A percentile compares a stretch with the other conserved stretches of the same genome.
phyloP scores from a whole-genome alignment of 805 yeast genomes.

The Teunomyces gatunensis region DNA sequence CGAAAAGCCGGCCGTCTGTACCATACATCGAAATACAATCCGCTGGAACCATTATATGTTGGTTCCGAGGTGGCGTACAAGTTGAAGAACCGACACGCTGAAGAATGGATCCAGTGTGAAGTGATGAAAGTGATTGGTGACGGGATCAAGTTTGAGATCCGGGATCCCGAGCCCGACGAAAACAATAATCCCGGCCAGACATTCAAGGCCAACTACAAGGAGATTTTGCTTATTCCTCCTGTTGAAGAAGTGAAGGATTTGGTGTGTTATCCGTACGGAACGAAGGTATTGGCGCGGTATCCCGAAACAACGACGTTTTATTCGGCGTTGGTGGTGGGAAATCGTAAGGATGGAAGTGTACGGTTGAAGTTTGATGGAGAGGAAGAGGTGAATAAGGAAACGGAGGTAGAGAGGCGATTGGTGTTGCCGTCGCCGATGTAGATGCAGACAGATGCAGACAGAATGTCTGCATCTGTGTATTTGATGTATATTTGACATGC shows the following conservation, averaged over 20 bases:
- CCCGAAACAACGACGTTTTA: slow-evolving; percentile 98
- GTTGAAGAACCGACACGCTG: slow-evolving; percentile 65
- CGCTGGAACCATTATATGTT: slow-evolving; percentile 52
- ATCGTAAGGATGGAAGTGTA: slow-evolving; percentile 71
- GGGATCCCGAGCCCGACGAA: slow-evolving; percentile 98
- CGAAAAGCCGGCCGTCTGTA: slow-evolving; percentile 41
- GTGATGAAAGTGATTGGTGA: slow-evolving; percentile 75
- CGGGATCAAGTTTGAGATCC: slow-evolving; percentile 75
- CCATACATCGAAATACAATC: slow-evolving; percentile 56
- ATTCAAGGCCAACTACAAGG: slow-evolving; percentile 80
- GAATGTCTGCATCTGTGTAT: neutral
- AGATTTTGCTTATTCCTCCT: slow-evolving; percentile 70
- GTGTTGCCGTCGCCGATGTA: slow-evolving; percentile 69
- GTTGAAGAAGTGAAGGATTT: slow-evolving; percentile 39
- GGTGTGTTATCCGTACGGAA: slow-evolving; percentile 64
- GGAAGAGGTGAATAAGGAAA: slow-evolving; percentile 93
- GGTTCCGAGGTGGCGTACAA: slow-evolving; percentile 90
- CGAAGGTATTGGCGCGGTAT: slow-evolving; percentile 85
- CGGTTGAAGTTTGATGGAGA: slow-evolving; percentile 90
- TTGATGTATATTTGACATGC: neutral
- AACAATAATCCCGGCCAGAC: slow-evolving; percentile 82
- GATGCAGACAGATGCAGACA: neutral
- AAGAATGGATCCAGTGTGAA: slow-evolving; percentile 96
- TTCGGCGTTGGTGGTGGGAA: slow-evolving; percentile 86
- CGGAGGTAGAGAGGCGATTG: slow-evolving; percentile 81